Conservation (phyloP, 352 stramenopile species). For the Globisporangium polare region DNA sequence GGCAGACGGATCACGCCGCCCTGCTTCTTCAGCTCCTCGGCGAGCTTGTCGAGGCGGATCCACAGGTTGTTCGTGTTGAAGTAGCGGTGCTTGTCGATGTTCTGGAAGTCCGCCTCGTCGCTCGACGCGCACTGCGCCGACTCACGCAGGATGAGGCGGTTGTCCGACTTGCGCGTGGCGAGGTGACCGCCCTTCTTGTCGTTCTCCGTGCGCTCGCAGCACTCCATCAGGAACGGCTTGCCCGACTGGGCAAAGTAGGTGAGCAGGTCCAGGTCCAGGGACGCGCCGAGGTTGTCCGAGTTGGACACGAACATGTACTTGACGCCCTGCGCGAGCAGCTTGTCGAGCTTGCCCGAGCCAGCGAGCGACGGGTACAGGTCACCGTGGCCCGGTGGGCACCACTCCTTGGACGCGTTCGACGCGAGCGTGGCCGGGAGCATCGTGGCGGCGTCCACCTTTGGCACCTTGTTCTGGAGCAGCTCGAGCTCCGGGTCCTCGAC, state of each 20-base stretch:
- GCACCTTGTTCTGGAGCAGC: slow-evolving; percentile 98
- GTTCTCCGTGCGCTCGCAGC: slow-evolving; percentile 96
- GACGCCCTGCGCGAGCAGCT: slow-evolving; percentile 77
- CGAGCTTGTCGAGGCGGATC: slow-evolving; percentile 86
- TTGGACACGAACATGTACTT: slow-evolving; percentile 92
- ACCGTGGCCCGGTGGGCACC: slow-evolving; percentile 83
- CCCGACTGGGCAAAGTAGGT: slow-evolving; percentile 88
- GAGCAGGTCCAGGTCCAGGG: slow-evolving; percentile 79
- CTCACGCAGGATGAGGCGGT: slow-evolving; percentile 93
- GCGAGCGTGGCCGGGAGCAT: slow-evolving; percentile 57
- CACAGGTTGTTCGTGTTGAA: slow-evolving; percentile 91
- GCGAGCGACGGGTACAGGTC: slow-evolving; percentile 84
- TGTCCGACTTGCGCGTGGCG: slow-evolving; percentile 87
- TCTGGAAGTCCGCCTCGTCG: slow-evolving; percentile 83
- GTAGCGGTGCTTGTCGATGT: slow-evolving; percentile 86
- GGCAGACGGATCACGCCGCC: slow-evolving; percentile 78
- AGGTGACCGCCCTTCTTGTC: slow-evolving; percentile 99
- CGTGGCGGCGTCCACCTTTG: slow-evolving; percentile 91
- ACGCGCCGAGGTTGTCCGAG: slow-evolving; percentile 86
- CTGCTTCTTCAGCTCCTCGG: slow-evolving; percentile 74
- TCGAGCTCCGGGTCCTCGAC: slow-evolving; percentile 94
- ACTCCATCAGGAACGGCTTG: slow-evolving; percentile 92
- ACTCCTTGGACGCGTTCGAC: slow-evolving; percentile 77
- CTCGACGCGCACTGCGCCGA: slow-evolving; percentile 85
- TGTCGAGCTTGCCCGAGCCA: slow-evolving; percentile 82